A percentile compares a stretch with the other conserved stretches of the same genome.
phyloP scores from a whole-genome alignment of 176 grass and related monocot genomes.

The Lolium multiflorum region DNA sequence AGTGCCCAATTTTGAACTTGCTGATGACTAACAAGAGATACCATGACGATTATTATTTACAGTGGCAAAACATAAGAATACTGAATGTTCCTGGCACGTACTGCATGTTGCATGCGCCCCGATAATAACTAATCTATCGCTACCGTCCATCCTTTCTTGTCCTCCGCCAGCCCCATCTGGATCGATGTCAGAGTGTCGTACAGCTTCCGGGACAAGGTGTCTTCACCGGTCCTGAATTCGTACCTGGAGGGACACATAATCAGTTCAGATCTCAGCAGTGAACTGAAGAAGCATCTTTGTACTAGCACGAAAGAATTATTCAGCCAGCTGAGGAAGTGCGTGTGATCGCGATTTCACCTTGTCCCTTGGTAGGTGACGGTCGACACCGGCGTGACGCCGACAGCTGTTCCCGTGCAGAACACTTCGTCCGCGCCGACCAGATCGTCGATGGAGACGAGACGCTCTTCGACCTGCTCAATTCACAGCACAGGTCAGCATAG shows the following conservation, averaged over 20 bases:
- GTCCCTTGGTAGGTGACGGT: slow-evolving; percentile 65
- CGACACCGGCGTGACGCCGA: slow-evolving; percentile 75
- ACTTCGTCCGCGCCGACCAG: slow-evolving; percentile 76
- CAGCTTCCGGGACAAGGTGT: slow-evolving; percentile 60
- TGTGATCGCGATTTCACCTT: slow-evolving; percentile 42
- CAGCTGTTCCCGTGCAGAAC: slow-evolving; percentile 95
- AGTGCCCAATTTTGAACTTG: not conserved
- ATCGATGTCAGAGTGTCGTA: slow-evolving; percentile 72
- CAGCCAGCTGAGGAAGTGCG: not conserved
- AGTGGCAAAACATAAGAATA: not conserved
- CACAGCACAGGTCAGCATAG: not conserved
- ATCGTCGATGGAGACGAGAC: slow-evolving; percentile 73
- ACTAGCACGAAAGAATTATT: not conserved
- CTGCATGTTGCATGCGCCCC: not conserved
- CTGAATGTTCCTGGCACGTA: not conserved
- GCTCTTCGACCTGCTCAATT: slow-evolving; percentile 64
- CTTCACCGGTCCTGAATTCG: slow-evolving; percentile 66
- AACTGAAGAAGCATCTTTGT: not conserved
- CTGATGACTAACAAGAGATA: not conserved
- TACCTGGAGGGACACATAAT: slow-evolving; percentile 45
- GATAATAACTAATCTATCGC: slow-evolving; percentile 46
- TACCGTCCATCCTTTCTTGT: slow-evolving; percentile 77
- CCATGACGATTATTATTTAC: not conserved
- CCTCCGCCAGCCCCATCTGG: slow-evolving; percentile 80
- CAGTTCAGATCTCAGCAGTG: not conserved